Conservation (phyloP, 192 early-diverging fungal species). For the Backusella morwellensis region DNA sequence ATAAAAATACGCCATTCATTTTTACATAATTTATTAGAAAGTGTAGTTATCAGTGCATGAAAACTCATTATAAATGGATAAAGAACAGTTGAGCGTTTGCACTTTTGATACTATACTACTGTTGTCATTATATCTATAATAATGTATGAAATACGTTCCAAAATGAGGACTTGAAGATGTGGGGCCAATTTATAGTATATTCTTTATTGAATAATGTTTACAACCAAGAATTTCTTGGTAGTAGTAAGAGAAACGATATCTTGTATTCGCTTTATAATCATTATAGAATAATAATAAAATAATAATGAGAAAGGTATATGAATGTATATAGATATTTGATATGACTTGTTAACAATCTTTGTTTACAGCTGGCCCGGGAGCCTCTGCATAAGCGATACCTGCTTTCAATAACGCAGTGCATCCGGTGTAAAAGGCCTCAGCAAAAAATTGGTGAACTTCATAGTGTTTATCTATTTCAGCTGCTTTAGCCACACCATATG, state of each 20-base stretch:
- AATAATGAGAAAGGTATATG: not conserved
- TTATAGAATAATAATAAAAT: not conserved
- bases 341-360: not conserved
- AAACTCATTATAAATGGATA: too few relatives aligned
- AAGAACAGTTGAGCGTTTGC: too few relatives aligned
- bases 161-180: too few relatives aligned
- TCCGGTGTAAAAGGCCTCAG: slow-evolving; percentile 41
- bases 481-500: slow-evolving; percentile 43
- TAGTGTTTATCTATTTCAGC: slow-evolving; percentile 55
- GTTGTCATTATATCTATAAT: too few relatives aligned
- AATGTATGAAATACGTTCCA: too few relatives aligned
- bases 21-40: too few relatives aligned
- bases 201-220: too few relatives aligned
- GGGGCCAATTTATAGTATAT: too few relatives aligned
- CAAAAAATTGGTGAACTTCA: slow-evolving; percentile 49
- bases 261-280: not conserved
- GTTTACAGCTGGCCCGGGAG: not conserved
- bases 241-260: not conserved
- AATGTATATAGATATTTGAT: not conserved
- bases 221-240: not conserved
- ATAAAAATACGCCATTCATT: too few relatives aligned
- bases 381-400: slow-evolving; percentile 48
- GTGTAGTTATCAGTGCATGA: too few relatives aligned
- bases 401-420: slow-evolving; percentile 52
- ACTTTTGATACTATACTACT: too few relatives aligned